Base-by-base conservation (phyloP, 192 early-diverging fungal genomes). In the Mortierella claussenii region DNA sequence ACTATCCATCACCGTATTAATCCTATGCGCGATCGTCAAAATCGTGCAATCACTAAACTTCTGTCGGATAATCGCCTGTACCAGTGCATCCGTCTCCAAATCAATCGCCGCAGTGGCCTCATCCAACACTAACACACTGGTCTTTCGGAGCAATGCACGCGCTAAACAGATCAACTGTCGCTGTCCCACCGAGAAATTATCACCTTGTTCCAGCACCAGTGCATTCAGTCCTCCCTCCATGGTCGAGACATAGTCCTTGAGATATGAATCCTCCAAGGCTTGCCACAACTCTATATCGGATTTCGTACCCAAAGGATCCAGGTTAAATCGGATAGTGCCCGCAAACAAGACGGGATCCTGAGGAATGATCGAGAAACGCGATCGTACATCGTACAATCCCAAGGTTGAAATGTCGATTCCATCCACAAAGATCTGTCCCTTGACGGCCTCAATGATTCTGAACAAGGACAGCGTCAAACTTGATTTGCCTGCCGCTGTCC, bases 1-100 rank as follows among this genome's bases (percentile, higher is more conserved):
- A 56, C 93, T 95, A 54, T 90, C 91, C 56, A 92, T 91, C 21
- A 97, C 87, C 0, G 95, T 95, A 56, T 89, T 85, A 34, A 95
- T 60, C 15, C 95, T 88, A 63, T 98, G 97, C 5, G 97, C 97
- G 69, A 98, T 94, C 63, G 89, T 91, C 49, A 98, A 71, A 46
- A 97, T 81, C 8, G 97, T 97, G 32, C 87, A 87, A 42, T 90
- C 79, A 23, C 76, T 80, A 78, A 96, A 94, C 63, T 88, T 82
- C 23, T 85, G 79, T 24, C 90, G 82, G 56, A 98, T 95, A 1
- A 95, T 92, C 24, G 79, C 71, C 84, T 98, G 97, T 73, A 98
- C 96, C n/a, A 83, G 78, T 34, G 84, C 83, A 74, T 98, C 97
- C 0, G 94, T 96, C 52, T 88, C 83, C 69, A 90, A 87, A 73